A percentile compares a stretch with the other conserved stretches of the same genome.
Conservation (phyloP, 2,329 filamentous ascomycete genomes). For the Boeremia exigua region DNA sequence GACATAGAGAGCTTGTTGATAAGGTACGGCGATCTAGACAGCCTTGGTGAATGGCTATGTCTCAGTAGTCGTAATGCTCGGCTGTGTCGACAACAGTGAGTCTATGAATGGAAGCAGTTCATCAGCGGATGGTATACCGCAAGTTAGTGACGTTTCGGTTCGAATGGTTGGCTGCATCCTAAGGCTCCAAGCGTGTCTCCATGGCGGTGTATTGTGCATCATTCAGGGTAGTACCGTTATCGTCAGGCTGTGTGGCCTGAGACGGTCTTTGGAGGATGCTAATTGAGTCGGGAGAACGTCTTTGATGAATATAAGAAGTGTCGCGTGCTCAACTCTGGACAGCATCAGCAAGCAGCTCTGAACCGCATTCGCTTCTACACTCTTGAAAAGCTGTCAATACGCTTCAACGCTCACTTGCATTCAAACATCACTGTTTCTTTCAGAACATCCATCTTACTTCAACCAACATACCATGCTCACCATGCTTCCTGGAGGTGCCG, state of each 20-base stretch:
- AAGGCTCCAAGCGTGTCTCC: conserved; percentile 17
- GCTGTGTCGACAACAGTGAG: conserved; percentile 21
- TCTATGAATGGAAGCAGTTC: conserved; percentile 1
- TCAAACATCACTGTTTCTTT: neutral
- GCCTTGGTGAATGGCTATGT: conserved; percentile 17
- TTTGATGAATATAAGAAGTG: conserved; percentile 24
- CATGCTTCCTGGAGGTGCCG: conserved; percentile 14
- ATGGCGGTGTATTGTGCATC: conserved; percentile 13
- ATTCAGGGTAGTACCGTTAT: neutral
- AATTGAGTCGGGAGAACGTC: neutral
- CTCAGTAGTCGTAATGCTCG: conserved; percentile 26
- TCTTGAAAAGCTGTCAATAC: neutral
- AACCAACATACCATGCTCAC: conserved; percentile 17
- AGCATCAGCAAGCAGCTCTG: conserved; percentile 8
- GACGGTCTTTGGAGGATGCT: conserved; percentile 2
- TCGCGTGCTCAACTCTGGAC: conserved; percentile 15
- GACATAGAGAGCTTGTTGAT: conserved; percentile 2
- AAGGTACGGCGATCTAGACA: conserved; percentile 8
- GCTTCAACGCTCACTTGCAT: neutral
- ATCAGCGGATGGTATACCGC: conserved; percentile 4
- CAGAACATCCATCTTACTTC: neutral
- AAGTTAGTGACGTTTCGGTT: conserved; percentile 5
- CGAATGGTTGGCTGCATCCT: conserved; percentile 11
- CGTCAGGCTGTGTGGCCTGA: conserved; percentile 18
- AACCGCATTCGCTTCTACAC: conserved; percentile 13